A percentile compares a stretch with the other conserved stretches of the same genome.
These are phyloP conservation scores for Knoxia roxburghii DNA, from an alignment of 257 asterid genomes.

Conservation along the genomic window DNA sequence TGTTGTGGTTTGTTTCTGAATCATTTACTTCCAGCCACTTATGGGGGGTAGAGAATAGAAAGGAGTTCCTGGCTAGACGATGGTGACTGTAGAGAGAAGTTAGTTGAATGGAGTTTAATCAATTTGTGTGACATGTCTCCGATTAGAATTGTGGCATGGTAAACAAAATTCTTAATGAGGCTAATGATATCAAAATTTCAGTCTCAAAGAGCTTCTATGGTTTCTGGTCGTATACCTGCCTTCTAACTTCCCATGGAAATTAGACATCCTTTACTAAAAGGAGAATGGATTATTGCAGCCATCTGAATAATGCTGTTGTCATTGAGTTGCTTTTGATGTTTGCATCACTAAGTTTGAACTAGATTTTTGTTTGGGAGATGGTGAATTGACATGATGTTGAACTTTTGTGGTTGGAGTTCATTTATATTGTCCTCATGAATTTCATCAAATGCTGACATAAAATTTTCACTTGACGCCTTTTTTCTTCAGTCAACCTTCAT, in stretches of 20 bases:
- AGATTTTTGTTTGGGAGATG: background rate
- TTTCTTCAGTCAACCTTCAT: background rate
- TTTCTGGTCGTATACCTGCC: background rate
- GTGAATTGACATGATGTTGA: background rate
- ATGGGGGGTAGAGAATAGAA: background rate
- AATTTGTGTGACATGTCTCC: background rate
- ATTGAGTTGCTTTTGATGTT: background rate
- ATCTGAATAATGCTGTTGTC: background rate
- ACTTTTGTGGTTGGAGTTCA: background rate
- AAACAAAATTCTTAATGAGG: background rate
- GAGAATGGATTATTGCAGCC: background rate
- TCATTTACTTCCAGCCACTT: background rate
- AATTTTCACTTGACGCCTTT: background rate
- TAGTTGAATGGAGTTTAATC: background rate
- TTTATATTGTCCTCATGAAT: background rate
- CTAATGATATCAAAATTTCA: background rate
- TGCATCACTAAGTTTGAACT: background rate
- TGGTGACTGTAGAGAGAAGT: background rate
- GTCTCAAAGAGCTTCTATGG: background rate
- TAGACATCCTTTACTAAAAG: background rate
- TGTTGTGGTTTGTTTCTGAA: background rate
- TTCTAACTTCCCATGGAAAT: background rate
- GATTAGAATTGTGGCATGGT: background rate
- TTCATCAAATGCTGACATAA: background rate
- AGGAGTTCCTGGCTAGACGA: background rate